Evolutionary conservation across 495 filamentous ascomycete species (phyloP), one percentile per base, ranked within the genome.

Genomic region (Podospora australis): DNA sequence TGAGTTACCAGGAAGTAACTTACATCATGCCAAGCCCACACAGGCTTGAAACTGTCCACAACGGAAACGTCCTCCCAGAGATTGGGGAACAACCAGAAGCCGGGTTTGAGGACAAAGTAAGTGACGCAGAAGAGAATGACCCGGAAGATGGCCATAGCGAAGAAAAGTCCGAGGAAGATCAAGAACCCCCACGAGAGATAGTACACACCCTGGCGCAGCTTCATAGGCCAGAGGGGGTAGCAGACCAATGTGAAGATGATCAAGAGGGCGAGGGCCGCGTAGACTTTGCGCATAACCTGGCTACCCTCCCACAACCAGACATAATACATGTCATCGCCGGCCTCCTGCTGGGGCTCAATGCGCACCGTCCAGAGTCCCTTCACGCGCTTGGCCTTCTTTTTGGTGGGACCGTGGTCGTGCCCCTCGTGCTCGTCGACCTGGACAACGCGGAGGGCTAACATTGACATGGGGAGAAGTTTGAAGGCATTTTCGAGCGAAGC

Each of bases 1-100:
- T n/a, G n/a, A n/a, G n/a, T n/a, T n/a, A n/a, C n/a, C 26, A 46
- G 23, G 42, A 21, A 25, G 34, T 51, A 39, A 65, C 75, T 57
- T 67, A 95, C 92, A 83, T 97, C 89, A 66, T 97, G 92, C 94
- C 94, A 99, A 42, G 87, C 94, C 91, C 94, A 97, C 26, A 92
- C 65, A 21, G 94, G 94, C 69, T 85, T 85, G 75, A 99, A 99
- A 67, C 87, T 94, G 52, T 99, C 94, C 60, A 97, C 84, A 68
- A 99, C 96, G 6, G 91, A 92, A 36, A 99, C 94, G 63, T 99
- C 94, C 67, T 97, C 94, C 69, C 96, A 99, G 17, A 99, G 66
- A 62, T 99, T 99, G 38, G 94, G 94, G 74, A 89, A 99, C 38
- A 99, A 75, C 94, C 94, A 99, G 23, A 99, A 73, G 53, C 94